phyloP scores from a whole-genome alignment of 2,329 filamentous ascomycete species.

The Clonostachys rhizophaga region DNA sequence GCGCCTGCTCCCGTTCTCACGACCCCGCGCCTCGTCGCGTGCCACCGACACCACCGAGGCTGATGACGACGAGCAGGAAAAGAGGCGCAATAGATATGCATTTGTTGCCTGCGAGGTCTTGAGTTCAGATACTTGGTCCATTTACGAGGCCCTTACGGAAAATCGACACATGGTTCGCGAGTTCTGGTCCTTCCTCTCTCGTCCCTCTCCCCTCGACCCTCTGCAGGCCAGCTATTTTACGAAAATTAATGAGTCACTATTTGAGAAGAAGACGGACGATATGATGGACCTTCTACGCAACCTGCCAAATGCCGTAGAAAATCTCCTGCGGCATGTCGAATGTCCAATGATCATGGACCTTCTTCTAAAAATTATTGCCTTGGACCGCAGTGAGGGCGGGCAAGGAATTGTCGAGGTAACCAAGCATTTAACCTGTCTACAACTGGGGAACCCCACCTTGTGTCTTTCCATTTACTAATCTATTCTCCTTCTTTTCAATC shows the following conservation, averaged over 20 bases:
- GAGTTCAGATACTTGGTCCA: constrained; percentile 95
- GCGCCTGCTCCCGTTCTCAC: constrained; percentile 40
- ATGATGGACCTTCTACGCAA: constrained; percentile 90
- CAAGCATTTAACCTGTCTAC: not conserved
- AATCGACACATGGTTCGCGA: constrained; percentile 72
- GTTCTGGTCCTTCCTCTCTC: constrained; percentile 89
- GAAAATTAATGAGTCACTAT: constrained; percentile 95
- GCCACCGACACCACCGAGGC: constrained; percentile 39
- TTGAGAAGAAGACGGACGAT: constrained; percentile 96
- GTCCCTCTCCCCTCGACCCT: constrained; percentile 81
- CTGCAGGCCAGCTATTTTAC: constrained; percentile 97
- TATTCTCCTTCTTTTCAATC: constrained; percentile 3
- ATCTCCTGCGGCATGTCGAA: constrained; percentile 90
- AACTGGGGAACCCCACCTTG: not conserved
- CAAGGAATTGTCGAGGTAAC: constrained; percentile 87
- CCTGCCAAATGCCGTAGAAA: constrained; percentile 73
- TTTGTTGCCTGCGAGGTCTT: constrained; percentile 91
- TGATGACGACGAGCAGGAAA: constrained; percentile 75
- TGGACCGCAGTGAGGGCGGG: constrained; percentile 88
- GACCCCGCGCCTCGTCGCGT: constrained; percentile 48
- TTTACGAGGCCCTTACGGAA: constrained; percentile 87
- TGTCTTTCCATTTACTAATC: constrained; percentile 9
- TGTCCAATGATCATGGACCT: constrained; percentile 99
- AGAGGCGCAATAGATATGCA: constrained; percentile 88
- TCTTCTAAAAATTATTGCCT: constrained; percentile 90